A percentile compares a stretch with the other conserved stretches of the same genome.
Evolutionary conservation across 2,329 filamentous ascomycete genomes (phyloP).

Genomic region (Teratosphaeria zuluensis): DNA sequence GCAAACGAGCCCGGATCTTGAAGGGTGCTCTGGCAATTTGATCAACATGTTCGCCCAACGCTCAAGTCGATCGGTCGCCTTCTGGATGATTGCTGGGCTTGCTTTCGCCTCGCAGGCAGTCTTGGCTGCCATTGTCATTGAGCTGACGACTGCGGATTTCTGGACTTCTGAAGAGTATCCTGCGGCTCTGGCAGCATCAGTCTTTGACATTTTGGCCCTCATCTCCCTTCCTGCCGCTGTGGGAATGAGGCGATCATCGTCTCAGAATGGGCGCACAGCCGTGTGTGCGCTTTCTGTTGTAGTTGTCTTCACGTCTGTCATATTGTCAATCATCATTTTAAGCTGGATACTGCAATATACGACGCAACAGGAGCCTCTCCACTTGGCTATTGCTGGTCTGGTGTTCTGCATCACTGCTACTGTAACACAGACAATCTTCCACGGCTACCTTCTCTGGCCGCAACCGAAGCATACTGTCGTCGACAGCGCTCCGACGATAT

Average conservation of each 20-base stretch:
- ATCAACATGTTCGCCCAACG: conserved; percentile 1
- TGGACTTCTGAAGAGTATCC: neutral
- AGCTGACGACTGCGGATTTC: conserved; percentile 5
- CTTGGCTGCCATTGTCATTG: conserved; percentile 5
- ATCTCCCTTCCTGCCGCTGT: conserved; percentile 6
- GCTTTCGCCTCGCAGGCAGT: conserved; percentile 2
- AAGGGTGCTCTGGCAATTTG: neutral
- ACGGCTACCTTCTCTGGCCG: conserved; percentile 15
- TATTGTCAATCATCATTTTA: conserved; percentile 12
- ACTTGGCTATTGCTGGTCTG: conserved; percentile 16
- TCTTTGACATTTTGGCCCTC: conserved; percentile 10
- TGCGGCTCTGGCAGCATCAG: conserved; percentile 10
- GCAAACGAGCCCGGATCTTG: neutral
- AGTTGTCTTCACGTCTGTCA: conserved; percentile 9
- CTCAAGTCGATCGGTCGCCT: conserved; percentile 1
- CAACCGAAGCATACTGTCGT: conserved; percentile 2
- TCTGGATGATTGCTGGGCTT: conserved; percentile 5
- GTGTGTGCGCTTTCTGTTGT: conserved; percentile 6
- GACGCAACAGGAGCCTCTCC: neutral
- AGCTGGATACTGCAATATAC: conserved; percentile 7
- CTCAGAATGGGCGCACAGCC: neutral
- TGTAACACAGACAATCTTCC: conserved; percentile 16
- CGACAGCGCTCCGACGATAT: neutral
- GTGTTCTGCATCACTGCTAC: conserved; percentile 18
- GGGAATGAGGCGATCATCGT: neutral